Evolutionary conservation across 805 yeast genomes (phyloP).

Genomic region (Nakazawaea laoshanensis): DNA sequence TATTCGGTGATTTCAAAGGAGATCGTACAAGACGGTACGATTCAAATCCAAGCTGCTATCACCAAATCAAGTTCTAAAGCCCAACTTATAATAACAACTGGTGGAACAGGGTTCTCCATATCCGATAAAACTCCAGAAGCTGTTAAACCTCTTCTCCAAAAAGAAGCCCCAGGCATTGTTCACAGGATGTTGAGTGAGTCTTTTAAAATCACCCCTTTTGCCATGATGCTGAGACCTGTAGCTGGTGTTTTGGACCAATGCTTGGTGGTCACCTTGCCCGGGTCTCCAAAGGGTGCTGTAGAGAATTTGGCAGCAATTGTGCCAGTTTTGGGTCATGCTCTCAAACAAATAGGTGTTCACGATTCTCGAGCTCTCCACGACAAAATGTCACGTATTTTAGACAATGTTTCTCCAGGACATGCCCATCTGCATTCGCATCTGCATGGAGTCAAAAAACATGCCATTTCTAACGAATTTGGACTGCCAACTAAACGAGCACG

Average conservation of each 20-base stretch:
- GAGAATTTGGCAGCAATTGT: conserved; percentile 34
- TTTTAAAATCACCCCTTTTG: conserved; percentile 35
- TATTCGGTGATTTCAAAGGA: conserved; percentile 11
- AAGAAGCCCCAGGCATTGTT: conserved; percentile 40
- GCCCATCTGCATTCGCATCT: conserved; percentile 13
- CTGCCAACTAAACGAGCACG: conserved; percentile 32
- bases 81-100: conserved; percentile 34
- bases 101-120: conserved; percentile 44
- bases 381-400: conserved; percentile 18
- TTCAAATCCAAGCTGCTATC: conserved; percentile 22
- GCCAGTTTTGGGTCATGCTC: conserved; percentile 32
- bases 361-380: conserved; percentile 32
- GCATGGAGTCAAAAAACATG: conserved; percentile 27
- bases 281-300: conserved; percentile 39
- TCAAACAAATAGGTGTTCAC: conserved; percentile 25
- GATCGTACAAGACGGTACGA: conserved; percentile 28
- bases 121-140: conserved; percentile 46
- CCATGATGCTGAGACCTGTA: conserved; percentile 40
- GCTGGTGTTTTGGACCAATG: conserved; percentile 33
- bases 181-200: conserved; percentile 37
- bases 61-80: conserved; percentile 12
- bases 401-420: conserved; percentile 17
- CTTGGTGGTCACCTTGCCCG: conserved; percentile 40
- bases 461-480: conserved; percentile 23
- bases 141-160: conserved; percentile 29